Base-by-base conservation (phyloP, 495 filamentous ascomycete species). In the Hypoxylon perforatum region DNA sequence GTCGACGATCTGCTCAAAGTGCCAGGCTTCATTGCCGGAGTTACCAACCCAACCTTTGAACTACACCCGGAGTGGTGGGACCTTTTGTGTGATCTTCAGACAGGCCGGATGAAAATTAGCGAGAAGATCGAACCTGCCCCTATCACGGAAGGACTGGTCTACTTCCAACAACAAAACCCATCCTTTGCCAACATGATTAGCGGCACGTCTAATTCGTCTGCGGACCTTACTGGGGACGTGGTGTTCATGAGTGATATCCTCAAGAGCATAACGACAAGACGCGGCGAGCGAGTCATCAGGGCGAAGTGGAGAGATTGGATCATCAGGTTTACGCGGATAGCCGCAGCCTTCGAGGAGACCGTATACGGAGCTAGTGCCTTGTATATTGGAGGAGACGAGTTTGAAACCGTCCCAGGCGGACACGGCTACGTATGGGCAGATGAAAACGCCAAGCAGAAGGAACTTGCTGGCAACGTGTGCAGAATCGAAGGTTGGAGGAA, bases 41-140 rank as follows among this genome's bases (percentile, higher is more conserved):
- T 99, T 15, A 99, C 95, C 2, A 99, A 99, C 76, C 95, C 94
- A 8, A 92, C 91, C 0, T 98, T 99, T 75, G 92, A 93, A 61
- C 87, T 94, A 68, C 94, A 97, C 69, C 91, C 90, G 0, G 93
- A 97, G 70, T 99, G 95, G 95, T 99, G 95, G 95, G 95, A 99
- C 77, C 76, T 99, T 7, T 84, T 99, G 14, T 99, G 95, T 74
- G 95, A 99, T 74, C 81, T 99, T 25, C 90, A 92, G 3, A 93
- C 89, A 1, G 95, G 95, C 25, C 87, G 92, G 14, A 96, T 99
- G 81, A 96, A 94, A 76, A 97, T 99, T 71, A 96, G 90, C 69
- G 88, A 80, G 71, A 86, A 86, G 64, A 91, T 97, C 56, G 92
- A 96, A 57, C 73, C 80, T 11, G 91, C 91, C 1, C 86, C 88